Conservation (phyloP, 495 filamentous ascomycete genomes). For the Xylaria telfairii region DNA sequence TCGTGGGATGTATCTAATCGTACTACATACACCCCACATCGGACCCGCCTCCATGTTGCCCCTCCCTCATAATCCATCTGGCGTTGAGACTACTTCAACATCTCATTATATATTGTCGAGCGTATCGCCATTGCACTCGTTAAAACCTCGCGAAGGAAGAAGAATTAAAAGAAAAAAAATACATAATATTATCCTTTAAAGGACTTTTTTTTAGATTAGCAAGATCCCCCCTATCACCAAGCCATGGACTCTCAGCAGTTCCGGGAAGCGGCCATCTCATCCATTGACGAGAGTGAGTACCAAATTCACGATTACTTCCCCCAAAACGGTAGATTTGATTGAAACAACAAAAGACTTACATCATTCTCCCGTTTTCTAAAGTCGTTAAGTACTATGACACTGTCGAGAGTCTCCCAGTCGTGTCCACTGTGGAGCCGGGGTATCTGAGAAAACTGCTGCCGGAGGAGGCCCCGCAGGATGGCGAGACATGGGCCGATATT, state of each 20-base stretch:
- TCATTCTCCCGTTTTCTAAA: conserved; percentile 41
- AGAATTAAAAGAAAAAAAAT: background rate
- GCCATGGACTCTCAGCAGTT: conserved; percentile 86
- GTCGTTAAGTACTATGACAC: conserved; percentile 85
- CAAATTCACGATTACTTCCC: background rate
- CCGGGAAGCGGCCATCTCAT: conserved; percentile 76
- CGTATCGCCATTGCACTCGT: background rate
- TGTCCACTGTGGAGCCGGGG: conserved; percentile 81
- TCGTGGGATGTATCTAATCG: background rate
- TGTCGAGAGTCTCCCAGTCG: conserved; percentile 71
- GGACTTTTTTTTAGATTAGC: background rate
- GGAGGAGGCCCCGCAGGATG: conserved; percentile 68
- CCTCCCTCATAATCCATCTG: background rate
- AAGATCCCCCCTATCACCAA: background rate
- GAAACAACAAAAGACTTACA: background rate
- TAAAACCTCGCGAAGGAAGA: background rate
- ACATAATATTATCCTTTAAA: conserved; percentile 8
- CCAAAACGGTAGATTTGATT: background rate
- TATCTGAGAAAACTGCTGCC: conserved; percentile 86
- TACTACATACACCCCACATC: background rate
- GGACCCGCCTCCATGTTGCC: conserved; percentile 8
- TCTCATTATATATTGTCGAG: background rate
- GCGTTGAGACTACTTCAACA: background rate
- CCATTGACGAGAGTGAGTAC: conserved; percentile 83
- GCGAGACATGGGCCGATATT: conserved; percentile 80